Evolutionary conservation across 2,329 filamentous ascomycete genomes (phyloP), one percentile per base, ranked within the genome.

Genomic region (Exutisphaerella laricina): DNA sequence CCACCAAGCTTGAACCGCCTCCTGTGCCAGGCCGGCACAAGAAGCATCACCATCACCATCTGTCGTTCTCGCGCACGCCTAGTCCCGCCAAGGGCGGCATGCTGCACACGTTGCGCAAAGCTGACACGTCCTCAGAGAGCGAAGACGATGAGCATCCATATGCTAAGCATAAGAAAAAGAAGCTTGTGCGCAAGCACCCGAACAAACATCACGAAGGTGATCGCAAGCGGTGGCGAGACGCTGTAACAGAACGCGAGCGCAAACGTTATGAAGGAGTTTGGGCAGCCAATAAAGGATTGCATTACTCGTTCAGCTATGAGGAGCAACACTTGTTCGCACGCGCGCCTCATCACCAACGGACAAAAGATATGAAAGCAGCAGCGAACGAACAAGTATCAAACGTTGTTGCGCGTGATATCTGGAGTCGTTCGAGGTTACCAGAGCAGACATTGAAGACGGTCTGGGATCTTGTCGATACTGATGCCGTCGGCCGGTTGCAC

Each of bases 221-320:
- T 3, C 76, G 85, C 13, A 82, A 79, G 57, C 77, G 84, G 5
- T 92, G 86, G 86, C 77, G 84, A 30, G 85, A 89, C 53, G 73
- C 79, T 48, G 77, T 92, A 30, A 85, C 82, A 0, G 74, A 78
- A 35, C 71, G 78, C 4, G 85, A 92, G 58, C 72, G 84, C n/a
- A 85, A 84, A 58, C 75, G 86, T 1, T 92, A 92, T 62, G 86
- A 90, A 62, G 86, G 84, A 2, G 77, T 92, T 1, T 92, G 85
- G 85, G 86, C 86, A 1, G 86, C 84, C 30, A 92, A 92, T 56
- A 78, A 80, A 36, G 85, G 85, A 0, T 45, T 79, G 0, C 54
- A 63, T 34, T 58, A 63, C 18, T 49, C 61, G 8, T 58, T 60
- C 38, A 57, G 56, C 6, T 32, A 41, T 0, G 45, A 49, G 28